Conservation (phyloP, 1,139 yeast genomes). For the Magnusiomyces magnusii region DNA sequence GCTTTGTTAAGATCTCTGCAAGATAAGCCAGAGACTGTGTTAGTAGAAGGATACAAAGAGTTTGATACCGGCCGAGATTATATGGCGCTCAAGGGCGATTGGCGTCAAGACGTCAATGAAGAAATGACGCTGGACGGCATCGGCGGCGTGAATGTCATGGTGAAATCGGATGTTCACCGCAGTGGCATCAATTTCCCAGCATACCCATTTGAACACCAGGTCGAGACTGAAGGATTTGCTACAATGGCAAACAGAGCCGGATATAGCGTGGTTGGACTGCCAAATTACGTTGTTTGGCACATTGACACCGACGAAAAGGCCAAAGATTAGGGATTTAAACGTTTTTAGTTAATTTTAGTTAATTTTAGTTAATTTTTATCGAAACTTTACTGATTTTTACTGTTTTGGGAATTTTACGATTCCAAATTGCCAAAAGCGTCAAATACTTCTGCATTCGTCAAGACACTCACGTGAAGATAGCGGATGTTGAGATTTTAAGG, state of each 20-base stretch:
- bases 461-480: no score
- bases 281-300: slow-evolving; percentile 80
- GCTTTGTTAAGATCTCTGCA: slow-evolving; percentile 52
- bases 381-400: no score
- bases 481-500: no score
- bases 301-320: slow-evolving; percentile 28
- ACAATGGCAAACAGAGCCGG: slow-evolving; percentile 80
- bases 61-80: slow-evolving; percentile 86
- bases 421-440: no score
- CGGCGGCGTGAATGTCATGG: slow-evolving; percentile 83
- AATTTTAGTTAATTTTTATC: neutral
- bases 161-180: slow-evolving; percentile 74
- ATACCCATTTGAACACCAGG: slow-evolving; percentile 80
- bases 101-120: slow-evolving; percentile 56
- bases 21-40: slow-evolving; percentile 67
- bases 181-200: slow-evolving; percentile 86
- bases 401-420: no score
- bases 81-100: slow-evolving; percentile 63
- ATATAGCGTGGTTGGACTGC: slow-evolving; percentile 73
- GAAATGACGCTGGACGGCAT: slow-evolving; percentile 75
- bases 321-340: neutral
- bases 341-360: neutral
- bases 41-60: slow-evolving; percentile 87
- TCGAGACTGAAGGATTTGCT: slow-evolving; percentile 86
- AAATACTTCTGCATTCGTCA: no score